A percentile compares a stretch with the other conserved stretches of the same genome.
Conservation (phyloP, 1,139 yeast species). For the Protomyces inouyei region DNA sequence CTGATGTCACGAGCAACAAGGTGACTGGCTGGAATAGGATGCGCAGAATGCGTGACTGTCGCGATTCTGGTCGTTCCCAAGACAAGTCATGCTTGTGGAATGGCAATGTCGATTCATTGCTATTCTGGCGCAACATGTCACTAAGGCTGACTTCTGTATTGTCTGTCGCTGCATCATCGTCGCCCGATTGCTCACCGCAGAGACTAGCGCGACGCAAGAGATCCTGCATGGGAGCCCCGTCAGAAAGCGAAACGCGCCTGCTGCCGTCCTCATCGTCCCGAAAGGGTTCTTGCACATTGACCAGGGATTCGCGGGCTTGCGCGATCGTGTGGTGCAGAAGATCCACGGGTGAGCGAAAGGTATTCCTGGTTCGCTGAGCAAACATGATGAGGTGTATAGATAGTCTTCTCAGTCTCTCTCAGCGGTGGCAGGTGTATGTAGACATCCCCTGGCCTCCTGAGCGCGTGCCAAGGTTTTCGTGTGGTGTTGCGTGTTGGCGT, state of each 20-base stretch:
- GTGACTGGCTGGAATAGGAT: constrained; percentile 1
- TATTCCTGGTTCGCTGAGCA: not conserved
- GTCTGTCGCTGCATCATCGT: not conserved
- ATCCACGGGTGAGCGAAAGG: constrained; percentile 12
- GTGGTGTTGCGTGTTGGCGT: too few species aligned
- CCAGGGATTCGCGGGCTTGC: constrained; percentile 4
- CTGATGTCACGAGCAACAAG: not conserved
- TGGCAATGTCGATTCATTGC: constrained; percentile 1
- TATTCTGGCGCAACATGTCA: not conserved
- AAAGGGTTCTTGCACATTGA: not conserved
- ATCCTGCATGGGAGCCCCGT: not conserved
- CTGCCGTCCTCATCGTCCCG: not conserved
- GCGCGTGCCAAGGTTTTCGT: too few species aligned
- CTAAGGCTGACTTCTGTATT: not conserved
- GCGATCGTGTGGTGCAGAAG: constrained; percentile 11
- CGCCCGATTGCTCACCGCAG: not conserved
- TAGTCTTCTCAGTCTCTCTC: too few species aligned
- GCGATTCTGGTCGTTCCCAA: constrained; percentile 2
- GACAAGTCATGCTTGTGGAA: not conserved
- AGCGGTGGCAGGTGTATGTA: too few species aligned
- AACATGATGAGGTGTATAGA: not conserved
- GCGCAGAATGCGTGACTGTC: not conserved
- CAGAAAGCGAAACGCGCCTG: not conserved
- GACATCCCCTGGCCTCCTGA: too few species aligned
- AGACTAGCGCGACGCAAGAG: not conserved